Conservation (phyloP, 116 monocot genomes). For the Dioscorea cayenensis region DNA sequence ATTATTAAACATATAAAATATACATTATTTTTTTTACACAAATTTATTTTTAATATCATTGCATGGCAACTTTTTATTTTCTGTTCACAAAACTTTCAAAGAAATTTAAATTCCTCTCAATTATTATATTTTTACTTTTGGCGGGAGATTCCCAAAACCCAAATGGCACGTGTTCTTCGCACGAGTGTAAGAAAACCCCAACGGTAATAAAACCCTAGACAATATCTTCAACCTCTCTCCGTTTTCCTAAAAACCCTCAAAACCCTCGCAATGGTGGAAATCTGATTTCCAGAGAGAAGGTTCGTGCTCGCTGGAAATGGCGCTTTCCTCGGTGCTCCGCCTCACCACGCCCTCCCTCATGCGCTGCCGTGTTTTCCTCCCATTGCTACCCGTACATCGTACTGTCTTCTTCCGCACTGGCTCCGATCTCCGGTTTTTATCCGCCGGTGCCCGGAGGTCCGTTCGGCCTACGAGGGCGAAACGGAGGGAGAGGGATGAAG, state of each 20-base stretch:
- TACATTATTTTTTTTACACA: no score
- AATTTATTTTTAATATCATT: no score
- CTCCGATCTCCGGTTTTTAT: conserved; percentile 31
- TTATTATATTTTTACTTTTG: no score
- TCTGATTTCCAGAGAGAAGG: not conserved
- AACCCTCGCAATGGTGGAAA: conserved; percentile 9
- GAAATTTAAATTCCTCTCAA: no score
- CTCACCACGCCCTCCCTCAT: conserved; percentile 37
- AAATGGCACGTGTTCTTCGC: no score
- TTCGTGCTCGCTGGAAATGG: conserved; percentile 26
- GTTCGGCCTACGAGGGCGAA: conserved; percentile 19
- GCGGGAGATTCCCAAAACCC: no score
- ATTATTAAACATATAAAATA: no score
- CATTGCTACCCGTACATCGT: conserved; percentile 6
- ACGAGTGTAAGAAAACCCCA: no score
- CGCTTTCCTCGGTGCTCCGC: conserved; percentile 55
- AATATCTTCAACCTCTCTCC: not conserved
- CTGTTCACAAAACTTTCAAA: no score
- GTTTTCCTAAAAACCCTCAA: not conserved
- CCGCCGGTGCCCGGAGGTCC: conserved; percentile 11
- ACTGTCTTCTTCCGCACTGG: conserved; percentile 4
- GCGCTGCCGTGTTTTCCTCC: conserved; percentile 26
- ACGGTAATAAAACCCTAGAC: no score
- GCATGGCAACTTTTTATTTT: no score
- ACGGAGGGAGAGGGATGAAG: conserved; percentile 26